These are phyloP conservation scores for Trametes maxima DNA, from an alignment of 768 basidiomycete species.

Conservation along the genomic window DNA sequence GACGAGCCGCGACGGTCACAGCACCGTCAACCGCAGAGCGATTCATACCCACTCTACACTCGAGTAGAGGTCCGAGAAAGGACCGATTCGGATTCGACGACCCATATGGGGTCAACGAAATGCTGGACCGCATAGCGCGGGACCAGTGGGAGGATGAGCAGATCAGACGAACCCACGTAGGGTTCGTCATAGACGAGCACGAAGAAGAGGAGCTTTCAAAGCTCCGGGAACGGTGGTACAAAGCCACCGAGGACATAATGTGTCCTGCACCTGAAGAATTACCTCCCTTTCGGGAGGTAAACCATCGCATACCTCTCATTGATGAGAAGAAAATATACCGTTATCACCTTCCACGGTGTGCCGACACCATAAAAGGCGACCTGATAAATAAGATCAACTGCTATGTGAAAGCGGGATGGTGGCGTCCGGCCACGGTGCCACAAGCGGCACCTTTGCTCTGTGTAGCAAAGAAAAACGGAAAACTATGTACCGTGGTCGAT, in stretches of 20 bases:
- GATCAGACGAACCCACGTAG: not conserved
- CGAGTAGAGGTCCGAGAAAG: not conserved
- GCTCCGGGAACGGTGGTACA: not conserved
- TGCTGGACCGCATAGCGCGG: not conserved
- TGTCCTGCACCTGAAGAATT: conserved; percentile 26
- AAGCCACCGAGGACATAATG: conserved; percentile 24
- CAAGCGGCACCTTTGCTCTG: not conserved
- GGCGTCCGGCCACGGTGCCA: too few relatives aligned
- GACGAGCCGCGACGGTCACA: too few relatives aligned
- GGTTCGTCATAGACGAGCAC: too few relatives aligned
- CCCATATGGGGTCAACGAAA: not conserved
- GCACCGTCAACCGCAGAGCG: too few relatives aligned
- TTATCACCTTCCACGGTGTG: conserved; percentile 37
- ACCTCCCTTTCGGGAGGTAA: conserved; percentile 43
- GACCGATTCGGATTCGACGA: not conserved
- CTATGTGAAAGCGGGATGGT: conserved; percentile 2
- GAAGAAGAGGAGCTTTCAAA: not conserved
- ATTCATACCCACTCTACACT: too few relatives aligned
- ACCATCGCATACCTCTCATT: conserved; percentile 44
- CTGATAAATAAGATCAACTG: conserved; percentile 20
- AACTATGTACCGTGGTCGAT: not conserved
- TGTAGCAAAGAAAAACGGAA: not conserved
- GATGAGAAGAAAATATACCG: conserved; percentile 36
- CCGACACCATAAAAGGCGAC: conserved; percentile 31
- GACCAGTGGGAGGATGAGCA: not conserved